phyloP scores from a whole-genome alignment of 179 eudicot species.

The Sideroxylon spinosum region DNA sequence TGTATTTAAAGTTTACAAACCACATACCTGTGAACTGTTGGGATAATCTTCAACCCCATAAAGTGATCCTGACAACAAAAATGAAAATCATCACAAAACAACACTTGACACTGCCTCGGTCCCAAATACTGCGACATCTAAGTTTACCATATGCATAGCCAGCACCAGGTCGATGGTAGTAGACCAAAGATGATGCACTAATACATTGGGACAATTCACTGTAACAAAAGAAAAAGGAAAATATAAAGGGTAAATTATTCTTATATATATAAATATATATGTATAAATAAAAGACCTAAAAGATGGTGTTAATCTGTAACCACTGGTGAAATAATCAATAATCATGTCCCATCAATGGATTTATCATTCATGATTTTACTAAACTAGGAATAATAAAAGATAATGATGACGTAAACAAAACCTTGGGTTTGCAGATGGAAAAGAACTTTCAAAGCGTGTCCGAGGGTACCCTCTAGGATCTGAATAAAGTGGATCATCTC shows the following conservation, averaged over 20 bases:
- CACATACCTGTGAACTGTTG: slow-evolving; percentile 31
- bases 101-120: not conserved
- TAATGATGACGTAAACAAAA: slow-evolving; percentile 13
- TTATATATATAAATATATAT: not conserved
- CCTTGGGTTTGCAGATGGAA: slow-evolving; percentile 37
- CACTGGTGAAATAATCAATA: not conserved
- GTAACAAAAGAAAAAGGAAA: slow-evolving; percentile 20
- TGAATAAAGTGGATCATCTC: slow-evolving; percentile 27
- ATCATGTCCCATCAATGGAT: not conserved
- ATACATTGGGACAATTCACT: slow-evolving; percentile 22
- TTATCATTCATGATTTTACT: not conserved
- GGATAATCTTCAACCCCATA: slow-evolving; percentile 28
- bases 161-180: slow-evolving; percentile 25
- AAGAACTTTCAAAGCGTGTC: slow-evolving; percentile 29
- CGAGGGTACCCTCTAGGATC: slow-evolving; percentile 35
- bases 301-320: not conserved
- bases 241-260: not conserved
- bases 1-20: not conserved
- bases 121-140: not conserved
- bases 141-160: slow-evolving; percentile 35
- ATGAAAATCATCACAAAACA: not conserved
- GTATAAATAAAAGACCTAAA: not conserved
- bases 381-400: not conserved
- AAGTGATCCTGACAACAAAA: slow-evolving; percentile 30
- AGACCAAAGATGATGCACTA: slow-evolving; percentile 23